A percentile compares a stretch with the other conserved stretches of the same genome.
Conservation (phyloP, 2,329 filamentous ascomycete species). For the Leptographium wingfieldii region DNA sequence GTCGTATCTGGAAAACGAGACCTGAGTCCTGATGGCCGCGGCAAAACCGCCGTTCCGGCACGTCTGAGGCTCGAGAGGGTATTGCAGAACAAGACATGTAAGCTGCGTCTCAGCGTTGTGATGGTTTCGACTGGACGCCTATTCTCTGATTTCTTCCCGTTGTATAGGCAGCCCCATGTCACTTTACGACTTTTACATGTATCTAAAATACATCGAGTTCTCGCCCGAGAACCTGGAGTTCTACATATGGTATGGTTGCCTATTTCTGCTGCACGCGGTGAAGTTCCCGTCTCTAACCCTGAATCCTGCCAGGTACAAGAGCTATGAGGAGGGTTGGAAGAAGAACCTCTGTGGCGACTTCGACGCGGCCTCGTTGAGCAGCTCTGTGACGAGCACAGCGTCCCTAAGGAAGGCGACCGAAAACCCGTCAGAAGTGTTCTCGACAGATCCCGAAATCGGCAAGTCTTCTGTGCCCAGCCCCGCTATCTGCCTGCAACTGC, state of each 20-base stretch:
- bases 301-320: conserved; percentile 26
- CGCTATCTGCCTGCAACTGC: background rate
- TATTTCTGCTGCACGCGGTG: background rate
- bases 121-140: background rate
- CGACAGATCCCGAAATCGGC: conserved; percentile 22
- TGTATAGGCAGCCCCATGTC: conserved; percentile 32
- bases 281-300: background rate
- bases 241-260: conserved; percentile 28
- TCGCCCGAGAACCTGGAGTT: conserved; percentile 37
- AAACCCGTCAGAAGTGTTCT: conserved; percentile 8
- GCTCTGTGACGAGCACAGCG: conserved; percentile 16
- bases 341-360: conserved; percentile 11
- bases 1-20: conserved; percentile 22
- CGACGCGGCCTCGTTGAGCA: conserved; percentile 16
- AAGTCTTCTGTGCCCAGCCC: conserved; percentile 6
- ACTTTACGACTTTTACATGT: conserved; percentile 38
- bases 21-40: conserved; percentile 23
- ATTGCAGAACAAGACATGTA: conserved; percentile 35
- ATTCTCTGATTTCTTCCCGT: background rate
- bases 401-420: conserved; percentile 14
- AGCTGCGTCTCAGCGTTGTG: conserved; percentile 1
- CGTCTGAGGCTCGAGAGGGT: conserved; percentile 30
- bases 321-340: conserved; percentile 25
- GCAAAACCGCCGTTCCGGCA: conserved; percentile 24
- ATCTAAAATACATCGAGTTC: conserved; percentile 35